Evolutionary conservation across 495 filamentous ascomycete genomes (phyloP).

Genomic region (Aspergillus bridgeri): DNA sequence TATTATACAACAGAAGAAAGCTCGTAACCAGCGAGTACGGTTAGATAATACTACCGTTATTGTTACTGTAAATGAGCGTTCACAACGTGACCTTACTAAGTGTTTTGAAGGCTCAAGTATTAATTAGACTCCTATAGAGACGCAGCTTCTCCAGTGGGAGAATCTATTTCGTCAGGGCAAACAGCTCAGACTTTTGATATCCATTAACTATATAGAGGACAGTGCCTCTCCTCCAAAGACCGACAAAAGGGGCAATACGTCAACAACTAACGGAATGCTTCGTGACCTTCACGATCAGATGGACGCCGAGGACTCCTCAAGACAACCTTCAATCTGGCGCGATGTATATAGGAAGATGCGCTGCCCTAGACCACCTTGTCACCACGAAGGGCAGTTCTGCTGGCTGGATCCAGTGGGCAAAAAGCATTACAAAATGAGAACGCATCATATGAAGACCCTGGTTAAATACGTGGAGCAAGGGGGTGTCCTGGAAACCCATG

Average conservation of each 20-base stretch:
- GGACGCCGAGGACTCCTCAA: constrained; percentile 1
- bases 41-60: constrained; percentile 20
- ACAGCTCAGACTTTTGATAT: constrained; percentile 6
- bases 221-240: background rate
- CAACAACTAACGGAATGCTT: constrained; percentile 6
- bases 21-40: too few species aligned
- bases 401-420: constrained; percentile 29
- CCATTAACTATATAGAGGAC: constrained; percentile 8
- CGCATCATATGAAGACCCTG: constrained; percentile 22
- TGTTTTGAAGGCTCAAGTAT: constrained; percentile 19
- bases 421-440: constrained; percentile 29
- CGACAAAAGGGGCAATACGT: constrained; percentile 1
- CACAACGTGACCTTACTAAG: constrained; percentile 23
- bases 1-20: background rate
- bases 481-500: constrained; percentile 20
- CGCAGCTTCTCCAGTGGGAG: constrained; percentile 17
- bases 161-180: constrained; percentile 6
- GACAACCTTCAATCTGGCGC: constrained; percentile 16
- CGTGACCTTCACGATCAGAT: constrained; percentile 1
- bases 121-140: constrained; percentile 20
- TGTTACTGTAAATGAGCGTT: constrained; percentile 21
- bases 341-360: constrained; percentile 31
- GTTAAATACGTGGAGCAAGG: constrained; percentile 26
- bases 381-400: constrained; percentile 22
- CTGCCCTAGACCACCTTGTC: constrained; percentile 20